Conservation (phyloP, 2,329 filamentous ascomycete species). For the Exophiala oligosperma region DNA sequence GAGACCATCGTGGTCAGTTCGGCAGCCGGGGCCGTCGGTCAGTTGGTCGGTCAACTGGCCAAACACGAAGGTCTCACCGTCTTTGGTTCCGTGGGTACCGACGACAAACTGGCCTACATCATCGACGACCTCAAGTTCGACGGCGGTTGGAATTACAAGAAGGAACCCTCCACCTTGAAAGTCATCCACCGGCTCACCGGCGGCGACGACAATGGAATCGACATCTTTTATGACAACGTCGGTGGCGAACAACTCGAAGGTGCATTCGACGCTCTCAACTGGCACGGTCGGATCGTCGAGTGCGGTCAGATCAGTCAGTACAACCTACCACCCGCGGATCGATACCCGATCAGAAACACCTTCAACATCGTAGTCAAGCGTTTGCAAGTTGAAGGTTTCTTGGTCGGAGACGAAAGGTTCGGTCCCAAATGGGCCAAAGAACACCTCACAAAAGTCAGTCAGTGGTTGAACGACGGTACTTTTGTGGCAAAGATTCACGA, state of each 20-base stretch:
- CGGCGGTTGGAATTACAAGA: constrained; percentile 85
- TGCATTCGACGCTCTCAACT: constrained; percentile 64
- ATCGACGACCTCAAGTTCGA: constrained; percentile 69
- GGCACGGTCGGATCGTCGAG: constrained; percentile 49
- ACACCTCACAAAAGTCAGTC: constrained; percentile 72
- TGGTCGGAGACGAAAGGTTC: constrained; percentile 66
- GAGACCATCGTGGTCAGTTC: constrained; percentile 82
- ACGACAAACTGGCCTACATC: constrained; percentile 78
- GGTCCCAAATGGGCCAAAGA: constrained; percentile 66
- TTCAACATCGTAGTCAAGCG: constrained; percentile 66
- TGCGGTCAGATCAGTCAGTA: constrained; percentile 67
- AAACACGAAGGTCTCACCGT: constrained; percentile 78
- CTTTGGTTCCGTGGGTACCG: constrained; percentile 75
- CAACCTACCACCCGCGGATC: constrained; percentile 60
- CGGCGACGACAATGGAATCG: constrained; percentile 65
- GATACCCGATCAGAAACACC: constrained; percentile 67
- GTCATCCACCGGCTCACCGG: constrained; percentile 67
- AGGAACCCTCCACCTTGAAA: constrained; percentile 63
- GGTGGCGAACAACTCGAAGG: constrained; percentile 62
- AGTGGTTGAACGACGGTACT: constrained; percentile 74
- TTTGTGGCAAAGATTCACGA: constrained; percentile 70
- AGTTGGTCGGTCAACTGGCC: constrained; percentile 79
- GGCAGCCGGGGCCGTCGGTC: constrained; percentile 78
- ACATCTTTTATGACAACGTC: constrained; percentile 83
- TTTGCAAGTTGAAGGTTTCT: constrained; percentile 70